Conservation (phyloP, 2,329 filamentous ascomycete genomes). For the Claviceps arundinis region DNA sequence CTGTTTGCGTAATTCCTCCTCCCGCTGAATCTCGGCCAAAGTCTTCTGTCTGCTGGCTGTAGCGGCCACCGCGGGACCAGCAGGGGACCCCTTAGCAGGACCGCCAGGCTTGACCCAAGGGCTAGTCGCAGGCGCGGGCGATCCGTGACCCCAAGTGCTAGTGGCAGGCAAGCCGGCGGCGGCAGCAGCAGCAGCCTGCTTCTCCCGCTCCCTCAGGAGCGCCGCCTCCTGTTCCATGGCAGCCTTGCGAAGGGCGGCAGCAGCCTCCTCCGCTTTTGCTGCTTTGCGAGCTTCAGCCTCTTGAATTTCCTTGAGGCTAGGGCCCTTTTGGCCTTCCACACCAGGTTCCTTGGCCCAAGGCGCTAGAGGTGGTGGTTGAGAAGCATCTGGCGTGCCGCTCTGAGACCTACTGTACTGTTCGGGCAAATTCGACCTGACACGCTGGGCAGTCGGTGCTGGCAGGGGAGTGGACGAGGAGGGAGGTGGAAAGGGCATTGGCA, state of each 20-base stretch:
- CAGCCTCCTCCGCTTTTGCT: constrained; percentile 73
- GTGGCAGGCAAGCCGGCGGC: constrained; percentile 72
- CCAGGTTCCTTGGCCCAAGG: constrained; percentile 89
- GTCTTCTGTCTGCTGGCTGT: constrained; percentile 59
- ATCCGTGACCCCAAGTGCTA: constrained; percentile 78
- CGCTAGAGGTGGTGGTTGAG: constrained; percentile 59
- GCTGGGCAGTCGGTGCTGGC: constrained; percentile 78
- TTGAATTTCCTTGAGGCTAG: constrained; percentile 91
- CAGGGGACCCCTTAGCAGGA: constrained; percentile 25
- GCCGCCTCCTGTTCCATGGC: constrained; percentile 67
- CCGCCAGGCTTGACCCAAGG: constrained; percentile 55
- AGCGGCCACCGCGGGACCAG: constrained; percentile 11
- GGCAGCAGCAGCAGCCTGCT: constrained; percentile 32
- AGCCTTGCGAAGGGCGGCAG: constrained; percentile 62
- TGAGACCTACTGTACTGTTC: constrained; percentile 60
- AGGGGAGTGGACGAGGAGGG: constrained; percentile 70
- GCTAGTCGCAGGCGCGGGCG: constrained; percentile 51
- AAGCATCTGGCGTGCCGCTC: constrained; percentile 58
- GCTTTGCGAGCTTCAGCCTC: constrained; percentile 89
- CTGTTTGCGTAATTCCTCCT: constrained; percentile 73
- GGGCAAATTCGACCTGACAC: constrained; percentile 70
- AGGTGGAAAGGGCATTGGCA: constrained; percentile 64
- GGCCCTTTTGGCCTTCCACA: constrained; percentile 58
- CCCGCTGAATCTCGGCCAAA: constrained; percentile 87
- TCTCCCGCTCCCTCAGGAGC: constrained; percentile 46